phyloP scores from a whole-genome alignment of 345 rosid genomes.

The Mallotus nudiflorus region DNA sequence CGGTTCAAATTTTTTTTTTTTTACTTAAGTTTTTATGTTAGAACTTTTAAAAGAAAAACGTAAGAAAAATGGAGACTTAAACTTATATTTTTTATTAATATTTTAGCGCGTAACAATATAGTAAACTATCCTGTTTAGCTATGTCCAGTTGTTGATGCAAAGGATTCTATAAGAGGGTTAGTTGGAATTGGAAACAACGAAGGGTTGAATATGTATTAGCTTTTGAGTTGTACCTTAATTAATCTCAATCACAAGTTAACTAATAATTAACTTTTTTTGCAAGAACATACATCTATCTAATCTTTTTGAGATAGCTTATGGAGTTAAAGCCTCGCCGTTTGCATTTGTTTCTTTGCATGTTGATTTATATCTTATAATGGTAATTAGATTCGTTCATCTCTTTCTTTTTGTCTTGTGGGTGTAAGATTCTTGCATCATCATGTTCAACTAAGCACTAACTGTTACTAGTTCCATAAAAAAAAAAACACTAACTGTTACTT shows the following conservation, averaged over 20 bases:
- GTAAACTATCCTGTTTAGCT: too few species aligned
- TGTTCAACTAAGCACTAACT: conserved; percentile 2
- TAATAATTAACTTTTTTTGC: too few species aligned
- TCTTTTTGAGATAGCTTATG: background rate
- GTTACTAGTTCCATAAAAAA: too few species aligned
- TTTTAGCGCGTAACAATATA: too few species aligned
- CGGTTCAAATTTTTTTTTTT: too few species aligned
- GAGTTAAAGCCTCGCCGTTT: background rate
- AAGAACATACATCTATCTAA: too few species aligned
- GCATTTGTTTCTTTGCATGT: conserved; percentile 11
- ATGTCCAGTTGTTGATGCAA: too few species aligned
- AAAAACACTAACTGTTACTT: conserved; percentile 2
- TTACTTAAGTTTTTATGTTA: too few species aligned
- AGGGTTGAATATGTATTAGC: background rate
- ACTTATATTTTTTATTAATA: too few species aligned
- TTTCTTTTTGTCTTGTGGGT: background rate
- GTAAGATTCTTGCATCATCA: conserved; percentile 13
- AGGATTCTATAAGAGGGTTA: background rate
- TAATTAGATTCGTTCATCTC: background rate
- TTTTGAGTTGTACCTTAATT: background rate
- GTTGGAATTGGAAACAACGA: background rate
- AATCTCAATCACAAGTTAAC: background rate
- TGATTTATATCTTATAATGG: conserved; percentile 5
- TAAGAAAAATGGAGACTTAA: too few species aligned
- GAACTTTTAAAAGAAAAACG: too few species aligned